Evolutionary conservation across 2,329 filamentous ascomycete species (phyloP), one percentile per base, ranked within the genome.

Genomic region (Trichoderma sp.): DNA sequence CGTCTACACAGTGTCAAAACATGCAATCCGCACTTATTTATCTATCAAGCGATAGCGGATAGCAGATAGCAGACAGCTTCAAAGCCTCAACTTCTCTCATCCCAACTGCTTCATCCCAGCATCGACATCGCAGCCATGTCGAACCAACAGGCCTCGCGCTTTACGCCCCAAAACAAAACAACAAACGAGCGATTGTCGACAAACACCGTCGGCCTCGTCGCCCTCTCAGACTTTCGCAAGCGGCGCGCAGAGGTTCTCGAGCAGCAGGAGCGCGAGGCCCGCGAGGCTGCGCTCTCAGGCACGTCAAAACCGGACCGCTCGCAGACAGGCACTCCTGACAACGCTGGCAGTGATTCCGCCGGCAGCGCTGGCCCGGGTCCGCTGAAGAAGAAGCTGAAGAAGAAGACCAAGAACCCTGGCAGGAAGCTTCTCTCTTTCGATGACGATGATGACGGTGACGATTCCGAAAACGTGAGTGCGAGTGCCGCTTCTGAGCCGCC

Each of bases 221-320:
- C 92, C 68, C 89, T 97, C 52, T 93, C 92, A 71, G 95, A 98
- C 77, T 98, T 97, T 79, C 93, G 94, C 79, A 98, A 99, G 82
- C 90, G 95, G 69, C 92, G 94, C 79, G 94, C 93, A 73, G 93
- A 97, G 79, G 92, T 94, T n/a, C 83, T 97, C 57, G 94, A 97
- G 78, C 90, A 92, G 76, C 94, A 95, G 76, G 92, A 95, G 76
- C 88, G 91, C 74, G 92, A 95, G 74, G 90, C 88, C 13, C 88
- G 89, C 75, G 90, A 92, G 72, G 85, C 75, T 42, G 82, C 86
- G 29, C 76, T 86, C 66, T 77, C 79, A 65, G 77, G 76, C 71
- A 78, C 79, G 68, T 80, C 81, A 54, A 84, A 83, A 53, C 82
- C 84, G 48, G 83, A 85, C 73, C 80, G 80, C 67, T 84, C 83